These are phyloP conservation scores for Chytriomyces sp. DNA, from an alignment of 192 early-diverging fungal genomes.

Conservation along the genomic window DNA sequence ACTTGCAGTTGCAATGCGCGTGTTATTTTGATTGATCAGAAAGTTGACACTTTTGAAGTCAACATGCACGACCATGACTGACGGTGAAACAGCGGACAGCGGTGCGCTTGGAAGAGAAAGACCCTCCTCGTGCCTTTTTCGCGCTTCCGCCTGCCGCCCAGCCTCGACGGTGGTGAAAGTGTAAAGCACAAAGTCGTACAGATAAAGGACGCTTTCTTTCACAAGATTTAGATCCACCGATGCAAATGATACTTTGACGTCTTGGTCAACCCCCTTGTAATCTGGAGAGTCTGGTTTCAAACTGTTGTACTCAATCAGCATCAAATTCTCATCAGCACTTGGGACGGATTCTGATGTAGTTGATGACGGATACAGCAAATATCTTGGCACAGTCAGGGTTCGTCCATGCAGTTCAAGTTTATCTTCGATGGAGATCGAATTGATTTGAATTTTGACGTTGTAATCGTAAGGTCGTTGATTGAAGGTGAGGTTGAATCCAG, in stretches of 20 bases:
- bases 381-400: constrained; percentile 32
- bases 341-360: background rate
- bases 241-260: constrained; percentile 80
- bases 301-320: constrained; percentile 73
- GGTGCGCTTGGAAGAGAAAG: background rate
- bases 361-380: constrained; percentile 53
- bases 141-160: constrained; percentile 6
- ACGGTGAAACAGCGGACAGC: constrained; percentile 35
- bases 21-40: constrained; percentile 81
- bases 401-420: constrained; percentile 52
- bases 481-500: constrained; percentile 73
- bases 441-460: constrained; percentile 75
- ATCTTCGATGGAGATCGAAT: constrained; percentile 82
- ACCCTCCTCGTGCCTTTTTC: background rate
- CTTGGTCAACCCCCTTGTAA: constrained; percentile 82
- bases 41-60: constrained; percentile 76
- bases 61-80: constrained; percentile 77
- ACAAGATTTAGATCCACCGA: constrained; percentile 80
- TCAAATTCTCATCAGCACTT: constrained; percentile 47
- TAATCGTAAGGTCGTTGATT: constrained; percentile 74
- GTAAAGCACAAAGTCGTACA: constrained; percentile 79
- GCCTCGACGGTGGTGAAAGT: constrained; percentile 42
- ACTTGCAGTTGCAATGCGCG: constrained; percentile 71
- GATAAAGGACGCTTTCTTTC: constrained; percentile 78
- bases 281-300: constrained; percentile 76